Evolutionary conservation across 23 red algal genomes (phyloP), one percentile per base, ranked within the genome.

Genomic region (Gracilaria caudata): DNA sequence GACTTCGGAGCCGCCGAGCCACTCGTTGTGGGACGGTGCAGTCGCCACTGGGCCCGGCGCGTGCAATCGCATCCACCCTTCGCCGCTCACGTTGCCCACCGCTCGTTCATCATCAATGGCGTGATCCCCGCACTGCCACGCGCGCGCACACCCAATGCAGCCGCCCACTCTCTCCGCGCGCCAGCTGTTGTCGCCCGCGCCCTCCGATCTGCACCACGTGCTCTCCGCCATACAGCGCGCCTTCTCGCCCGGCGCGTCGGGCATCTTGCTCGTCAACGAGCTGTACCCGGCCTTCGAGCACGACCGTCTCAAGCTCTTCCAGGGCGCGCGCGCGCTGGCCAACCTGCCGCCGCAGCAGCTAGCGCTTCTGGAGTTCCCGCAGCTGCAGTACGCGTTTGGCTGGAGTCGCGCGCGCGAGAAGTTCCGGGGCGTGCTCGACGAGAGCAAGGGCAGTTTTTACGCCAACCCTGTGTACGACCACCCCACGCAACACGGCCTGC

Each of bases 391-490:
- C 38, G 64, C 78, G 34, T 44, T 90, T 46, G 89, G 89, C 59
- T 92, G 89, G 89, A 83, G 77, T 51, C 68, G 68, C 30, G 89
- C 61, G 1, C 78, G 78, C 68, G 89, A 92, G 78, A 45, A 47
- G 25, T 84, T 92, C 21, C 10, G 46, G 7, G 89, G 78, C 0
- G 51, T 25, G 7, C 23, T 51, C 2, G 89, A 92, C 36, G 26
- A 34, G 8, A 72, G 25, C 59, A 92, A 92, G 64, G 89, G 79
- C 17, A 77, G 78, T 68, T 92, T 82, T 53, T 92, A 84, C 51
- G 89, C 89, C 26, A 92, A 92, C 70, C 78, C 89, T 12, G 35
- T 92, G 7, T 61, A 73, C 58, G 89, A 92, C 39, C 26, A 92
- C 49, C 89, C 89, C 11, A 43, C 89, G 9, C 26, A 46, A 20